phyloP scores from a whole-genome alignment of 2,329 filamentous ascomycete species.

The Catunica adiposa region DNA sequence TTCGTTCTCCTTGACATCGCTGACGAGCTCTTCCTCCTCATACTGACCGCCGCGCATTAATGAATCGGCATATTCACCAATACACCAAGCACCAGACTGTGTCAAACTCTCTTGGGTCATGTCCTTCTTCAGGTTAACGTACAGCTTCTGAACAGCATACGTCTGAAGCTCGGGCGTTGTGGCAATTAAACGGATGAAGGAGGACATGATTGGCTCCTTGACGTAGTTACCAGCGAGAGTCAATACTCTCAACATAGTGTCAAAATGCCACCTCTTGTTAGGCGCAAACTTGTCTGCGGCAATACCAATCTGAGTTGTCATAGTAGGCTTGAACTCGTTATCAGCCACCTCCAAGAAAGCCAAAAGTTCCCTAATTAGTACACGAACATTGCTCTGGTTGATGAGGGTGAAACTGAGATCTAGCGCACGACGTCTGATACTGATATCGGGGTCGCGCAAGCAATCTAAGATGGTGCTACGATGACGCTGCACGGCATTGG shows the following conservation, averaged over 20 bases:
- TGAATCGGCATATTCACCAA: constrained; percentile 88
- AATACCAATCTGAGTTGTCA: constrained; percentile 96
- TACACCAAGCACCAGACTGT: constrained; percentile 87
- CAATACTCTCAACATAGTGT: constrained; percentile 88
- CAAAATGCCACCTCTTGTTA: constrained; percentile 96
- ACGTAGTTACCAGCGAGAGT: constrained; percentile 92
- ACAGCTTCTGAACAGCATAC: constrained; percentile 91
- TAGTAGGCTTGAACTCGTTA: constrained; percentile 95
- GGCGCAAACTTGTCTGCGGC: constrained; percentile 91
- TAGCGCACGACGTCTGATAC: constrained; percentile 84
- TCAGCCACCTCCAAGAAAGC: constrained; percentile 95
- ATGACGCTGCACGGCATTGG: constrained; percentile 91
- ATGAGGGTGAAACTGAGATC: constrained; percentile 97
- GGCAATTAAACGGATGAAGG: constrained; percentile 87
- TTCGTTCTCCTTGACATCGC: constrained; percentile 68
- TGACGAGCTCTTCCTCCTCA: constrained; percentile 67
- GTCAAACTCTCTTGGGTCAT: constrained; percentile 95
- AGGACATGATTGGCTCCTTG: constrained; percentile 93
- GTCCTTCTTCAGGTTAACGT: constrained; percentile 78
- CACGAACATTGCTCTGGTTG: constrained; percentile 88
- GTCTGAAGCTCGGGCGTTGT: constrained; percentile 90
- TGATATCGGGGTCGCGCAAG: constrained; percentile 91
- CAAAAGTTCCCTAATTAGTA: constrained; percentile 80
- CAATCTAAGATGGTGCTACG: constrained; percentile 96
- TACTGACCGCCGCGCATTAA: constrained; percentile 81